A percentile compares a stretch with the other conserved stretches of the same genome.
Evolutionary conservation across 371 early-diverging fungal species (phyloP).

Genomic region (Mortierella sp.): DNA sequence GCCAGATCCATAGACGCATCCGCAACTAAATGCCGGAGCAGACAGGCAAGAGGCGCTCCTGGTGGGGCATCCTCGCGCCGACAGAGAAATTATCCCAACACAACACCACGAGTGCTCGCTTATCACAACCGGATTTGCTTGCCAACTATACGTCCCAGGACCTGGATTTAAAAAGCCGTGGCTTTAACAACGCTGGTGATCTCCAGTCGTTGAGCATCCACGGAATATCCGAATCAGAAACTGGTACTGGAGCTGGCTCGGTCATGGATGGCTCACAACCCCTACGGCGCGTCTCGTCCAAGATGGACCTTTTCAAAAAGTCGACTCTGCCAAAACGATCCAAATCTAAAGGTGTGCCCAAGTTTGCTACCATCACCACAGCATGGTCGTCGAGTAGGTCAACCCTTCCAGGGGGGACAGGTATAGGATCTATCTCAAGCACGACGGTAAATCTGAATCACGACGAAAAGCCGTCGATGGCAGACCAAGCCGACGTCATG

Average conservation of each 20-base stretch:
- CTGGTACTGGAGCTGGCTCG: background rate
- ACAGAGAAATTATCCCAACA: constrained; percentile 13
- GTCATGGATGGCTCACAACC: constrained; percentile 10
- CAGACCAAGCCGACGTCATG: constrained; percentile 19
- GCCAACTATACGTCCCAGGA: constrained; percentile 14
- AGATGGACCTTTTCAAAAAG: constrained; percentile 47
- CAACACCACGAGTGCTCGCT: constrained; percentile 1
- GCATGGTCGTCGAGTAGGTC: constrained; percentile 39
- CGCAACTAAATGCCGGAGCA: constrained; percentile 47
- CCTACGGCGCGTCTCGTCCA: constrained; percentile 36
- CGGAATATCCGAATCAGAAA: constrained; percentile 9
- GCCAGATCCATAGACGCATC: too few species aligned
- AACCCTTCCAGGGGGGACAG: constrained; percentile 15
- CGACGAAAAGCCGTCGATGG: constrained; percentile 19
- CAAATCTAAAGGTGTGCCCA: constrained; percentile 30
- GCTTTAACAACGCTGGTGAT: constrained; percentile 10
- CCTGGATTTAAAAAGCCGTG: constrained; percentile 10
- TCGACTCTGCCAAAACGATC: constrained; percentile 23
- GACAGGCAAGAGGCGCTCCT: constrained; percentile 46
- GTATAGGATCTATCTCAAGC: constrained; percentile 33
- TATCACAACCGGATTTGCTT: constrained; percentile 30
- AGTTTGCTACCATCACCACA: constrained; percentile 51
- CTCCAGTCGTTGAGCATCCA: constrained; percentile 6
- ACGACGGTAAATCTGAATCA: constrained; percentile 32
- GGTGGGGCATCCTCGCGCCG: constrained; percentile 46